Evolutionary conservation across 345 rosid genomes (phyloP).

Genomic region (Gossypium mustelinum): DNA sequence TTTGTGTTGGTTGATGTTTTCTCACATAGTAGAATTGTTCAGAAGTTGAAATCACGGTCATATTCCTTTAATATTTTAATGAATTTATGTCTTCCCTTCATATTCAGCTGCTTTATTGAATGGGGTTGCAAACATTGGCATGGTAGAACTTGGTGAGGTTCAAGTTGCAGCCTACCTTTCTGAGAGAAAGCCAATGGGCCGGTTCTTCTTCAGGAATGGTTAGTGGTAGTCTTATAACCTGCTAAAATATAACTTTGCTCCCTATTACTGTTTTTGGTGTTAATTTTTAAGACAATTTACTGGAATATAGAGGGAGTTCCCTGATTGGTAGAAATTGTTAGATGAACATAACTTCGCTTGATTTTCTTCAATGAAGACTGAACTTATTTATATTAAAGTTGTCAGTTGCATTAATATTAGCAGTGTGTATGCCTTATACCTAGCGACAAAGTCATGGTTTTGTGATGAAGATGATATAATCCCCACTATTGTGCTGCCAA

Average conservation of each 20-base stretch:
- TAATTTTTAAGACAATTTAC: neutral
- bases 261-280: neutral
- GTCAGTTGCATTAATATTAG: neutral
- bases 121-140: slow-evolving; percentile 71
- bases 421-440: neutral
- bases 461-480: neutral
- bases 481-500: neutral
- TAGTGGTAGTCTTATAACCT: slow-evolving; percentile 19
- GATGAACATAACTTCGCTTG: neutral
- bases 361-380: neutral
- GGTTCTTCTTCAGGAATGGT: slow-evolving; percentile 69
- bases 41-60: slow-evolving; percentile 4
- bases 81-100: neutral
- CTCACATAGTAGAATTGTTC: neutral
- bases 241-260: neutral
- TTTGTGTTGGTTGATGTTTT: slow-evolving; percentile 5
- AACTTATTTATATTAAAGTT: slow-evolving; percentile 1
- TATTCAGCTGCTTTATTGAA: slow-evolving; percentile 65
- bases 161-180: slow-evolving; percentile 68
- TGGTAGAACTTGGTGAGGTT: slow-evolving; percentile 70
- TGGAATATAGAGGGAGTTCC: neutral
- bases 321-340: neutral
- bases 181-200: slow-evolving; percentile 78
- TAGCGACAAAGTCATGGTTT: neutral
- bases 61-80: slow-evolving; percentile 5